Percentiles rank a stretch among this genome's conserved stretches.
Conservation (phyloP, 2,329 filamentous ascomycete genomes). For the Gaeumannomyces tritici region DNA sequence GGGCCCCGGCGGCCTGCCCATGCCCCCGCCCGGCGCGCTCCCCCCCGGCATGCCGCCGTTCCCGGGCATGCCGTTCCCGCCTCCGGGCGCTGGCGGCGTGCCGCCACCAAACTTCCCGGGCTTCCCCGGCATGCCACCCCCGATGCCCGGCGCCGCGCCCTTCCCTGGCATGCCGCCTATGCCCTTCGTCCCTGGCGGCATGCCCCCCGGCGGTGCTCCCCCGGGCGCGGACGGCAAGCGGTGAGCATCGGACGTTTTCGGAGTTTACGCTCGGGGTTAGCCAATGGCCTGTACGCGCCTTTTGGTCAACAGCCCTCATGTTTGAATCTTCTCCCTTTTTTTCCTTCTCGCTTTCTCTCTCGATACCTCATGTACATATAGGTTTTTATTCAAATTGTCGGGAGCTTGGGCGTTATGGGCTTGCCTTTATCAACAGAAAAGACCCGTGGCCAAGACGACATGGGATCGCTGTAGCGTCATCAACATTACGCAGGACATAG, state of each 20-base stretch:
- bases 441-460: background rate
- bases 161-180: constrained; percentile 28
- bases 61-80: constrained; percentile 25
- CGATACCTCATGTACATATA: background rate
- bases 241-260: constrained; percentile 11
- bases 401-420: background rate
- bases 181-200: constrained; percentile 22
- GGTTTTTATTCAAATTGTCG: background rate
- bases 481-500: background rate
- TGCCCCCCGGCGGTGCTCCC: constrained; percentile 17
- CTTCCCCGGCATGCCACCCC: constrained; percentile 30
- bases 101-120: constrained; percentile 25
- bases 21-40: constrained; percentile 32
- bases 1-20: constrained; percentile 34
- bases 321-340: background rate
- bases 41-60: constrained; percentile 34
- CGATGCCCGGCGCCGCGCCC: constrained; percentile 14
- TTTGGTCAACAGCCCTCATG: too few relatives aligned
- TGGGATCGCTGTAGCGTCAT: background rate
- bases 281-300: too few relatives aligned
- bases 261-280: too few relatives aligned
- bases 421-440: background rate
- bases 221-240: constrained; percentile 15
- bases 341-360: background rate
- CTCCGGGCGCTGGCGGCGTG: constrained; percentile 17